Conservation (phyloP, 257 asterid species). For the Eucommia ulmoides region DNA sequence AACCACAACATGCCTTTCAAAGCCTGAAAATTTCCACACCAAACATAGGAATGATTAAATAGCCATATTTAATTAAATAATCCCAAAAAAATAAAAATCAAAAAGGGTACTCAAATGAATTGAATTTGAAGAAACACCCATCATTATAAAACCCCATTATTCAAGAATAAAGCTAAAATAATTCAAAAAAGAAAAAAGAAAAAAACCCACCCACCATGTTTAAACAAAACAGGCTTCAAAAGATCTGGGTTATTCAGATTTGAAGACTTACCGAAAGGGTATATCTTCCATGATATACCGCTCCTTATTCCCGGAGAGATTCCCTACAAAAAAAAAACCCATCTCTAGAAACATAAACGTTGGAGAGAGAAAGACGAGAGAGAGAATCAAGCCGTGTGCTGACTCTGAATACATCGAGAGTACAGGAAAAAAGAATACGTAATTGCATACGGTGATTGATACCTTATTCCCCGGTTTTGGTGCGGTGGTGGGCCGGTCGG, state of each 20-base stretch:
- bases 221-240: not conserved
- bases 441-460: not conserved
- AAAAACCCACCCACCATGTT: not conserved
- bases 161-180: constrained; percentile 17
- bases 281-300: constrained; percentile 16
- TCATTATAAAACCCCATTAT: constrained; percentile 26
- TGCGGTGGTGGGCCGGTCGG: not conserved
- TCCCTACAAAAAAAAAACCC: constrained; percentile 1
- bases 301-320: constrained; percentile 9
- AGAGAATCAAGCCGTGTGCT: not conserved
- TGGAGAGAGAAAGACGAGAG: not conserved
- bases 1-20: constrained; percentile 31
- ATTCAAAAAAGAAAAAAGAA: not conserved
- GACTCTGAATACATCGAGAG: not conserved
- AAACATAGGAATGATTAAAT: too few species aligned
- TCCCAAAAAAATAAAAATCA: constrained; percentile 1
- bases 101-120: constrained; percentile 27
- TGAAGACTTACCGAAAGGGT: constrained; percentile 35
- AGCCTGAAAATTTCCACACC: constrained; percentile 31
- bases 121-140: constrained; percentile 37
- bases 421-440: not conserved
- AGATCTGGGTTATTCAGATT: too few species aligned
- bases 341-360: constrained; percentile 6
- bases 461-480: not conserved
- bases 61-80: too few species aligned